phyloP scores from a whole-genome alignment of 805 yeast species.

The Candida pini region DNA sequence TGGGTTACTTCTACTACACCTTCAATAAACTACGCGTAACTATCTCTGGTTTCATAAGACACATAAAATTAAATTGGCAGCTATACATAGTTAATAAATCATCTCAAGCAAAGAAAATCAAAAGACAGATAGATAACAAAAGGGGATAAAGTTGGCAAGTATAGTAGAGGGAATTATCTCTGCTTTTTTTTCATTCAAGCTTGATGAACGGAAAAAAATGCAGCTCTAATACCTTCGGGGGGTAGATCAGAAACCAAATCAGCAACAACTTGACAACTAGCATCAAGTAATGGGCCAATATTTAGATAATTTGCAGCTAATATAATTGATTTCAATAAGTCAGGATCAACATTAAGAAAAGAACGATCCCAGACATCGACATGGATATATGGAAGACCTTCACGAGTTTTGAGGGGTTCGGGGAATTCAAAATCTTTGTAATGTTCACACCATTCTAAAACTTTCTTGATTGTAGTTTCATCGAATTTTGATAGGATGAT shows the following conservation, averaged over 20 bases:
- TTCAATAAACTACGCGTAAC: too few species aligned
- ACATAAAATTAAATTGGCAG: too few species aligned
- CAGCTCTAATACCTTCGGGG: slow-evolving; percentile 67
- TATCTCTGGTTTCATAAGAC: too few species aligned
- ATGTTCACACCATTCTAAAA: slow-evolving; percentile 86
- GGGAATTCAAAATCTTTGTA: slow-evolving; percentile 71
- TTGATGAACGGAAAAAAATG: slow-evolving; percentile 51
- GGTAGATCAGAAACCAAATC: slow-evolving; percentile 79
- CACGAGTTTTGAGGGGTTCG: slow-evolving; percentile 39
- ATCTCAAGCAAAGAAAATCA: too few species aligned
- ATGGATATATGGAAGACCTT: slow-evolving; percentile 66
- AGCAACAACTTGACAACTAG: slow-evolving; percentile 74
- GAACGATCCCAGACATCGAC: slow-evolving; percentile 90
- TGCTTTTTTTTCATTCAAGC: not conserved
- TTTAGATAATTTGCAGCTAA: slow-evolving; percentile 74
- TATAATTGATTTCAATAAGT: slow-evolving; percentile 65
- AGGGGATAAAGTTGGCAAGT: too few species aligned
- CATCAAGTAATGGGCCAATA: slow-evolving; percentile 61
- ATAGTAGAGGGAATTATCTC: too few species aligned
- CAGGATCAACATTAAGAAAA: slow-evolving; percentile 83
- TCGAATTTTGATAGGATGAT: slow-evolving; percentile 83
- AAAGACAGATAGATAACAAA: too few species aligned
- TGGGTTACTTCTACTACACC: too few species aligned
- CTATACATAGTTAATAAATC: too few species aligned
- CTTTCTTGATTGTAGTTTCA: slow-evolving; percentile 73